These are phyloP conservation scores for Metschnikowia proteae DNA, from an alignment of 805 yeast species.

Conservation along the genomic window DNA sequence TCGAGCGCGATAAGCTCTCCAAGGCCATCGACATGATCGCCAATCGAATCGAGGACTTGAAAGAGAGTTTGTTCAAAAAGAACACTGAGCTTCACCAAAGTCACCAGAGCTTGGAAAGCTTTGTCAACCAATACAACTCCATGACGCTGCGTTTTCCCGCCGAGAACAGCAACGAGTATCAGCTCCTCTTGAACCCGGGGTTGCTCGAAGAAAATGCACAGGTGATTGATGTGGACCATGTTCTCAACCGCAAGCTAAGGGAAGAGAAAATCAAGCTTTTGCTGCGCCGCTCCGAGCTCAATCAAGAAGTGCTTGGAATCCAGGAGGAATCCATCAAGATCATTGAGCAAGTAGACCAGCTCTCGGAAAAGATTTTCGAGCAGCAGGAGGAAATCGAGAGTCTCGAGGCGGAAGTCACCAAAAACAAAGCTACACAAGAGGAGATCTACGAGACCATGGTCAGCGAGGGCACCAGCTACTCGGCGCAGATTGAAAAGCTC, in stretches of 20 bases:
- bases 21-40: slow-evolving; percentile 46
- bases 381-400: slow-evolving; percentile 55
- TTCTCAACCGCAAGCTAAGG: slow-evolving; percentile 44
- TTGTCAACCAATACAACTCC: slow-evolving; percentile 55
- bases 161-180: slow-evolving; percentile 28
- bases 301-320: slow-evolving; percentile 41
- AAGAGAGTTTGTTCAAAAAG: slow-evolving; percentile 44
- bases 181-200: slow-evolving; percentile 32
- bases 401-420: slow-evolving; percentile 52
- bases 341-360: slow-evolving; percentile 56
- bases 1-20: slow-evolving; percentile 57
- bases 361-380: slow-evolving; percentile 53
- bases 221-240: slow-evolving; percentile 24
- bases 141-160: slow-evolving; percentile 46
- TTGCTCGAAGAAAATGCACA: slow-evolving; percentile 9
- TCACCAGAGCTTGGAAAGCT: slow-evolving; percentile 48
- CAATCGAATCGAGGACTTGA: slow-evolving; percentile 44
- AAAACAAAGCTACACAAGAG: slow-evolving; percentile 51
- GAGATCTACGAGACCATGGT: slow-evolving; percentile 53
- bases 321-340: slow-evolving; percentile 57
- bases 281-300: slow-evolving; percentile 32
- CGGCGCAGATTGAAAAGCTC: slow-evolving; percentile 62
- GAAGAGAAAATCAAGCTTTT: slow-evolving; percentile 42
- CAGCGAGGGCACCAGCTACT: slow-evolving; percentile 48
- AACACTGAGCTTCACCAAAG: slow-evolving; percentile 48